Base-by-base conservation (phyloP, 1,284 basidiomycete species). In the Sparassis latifolia region DNA sequence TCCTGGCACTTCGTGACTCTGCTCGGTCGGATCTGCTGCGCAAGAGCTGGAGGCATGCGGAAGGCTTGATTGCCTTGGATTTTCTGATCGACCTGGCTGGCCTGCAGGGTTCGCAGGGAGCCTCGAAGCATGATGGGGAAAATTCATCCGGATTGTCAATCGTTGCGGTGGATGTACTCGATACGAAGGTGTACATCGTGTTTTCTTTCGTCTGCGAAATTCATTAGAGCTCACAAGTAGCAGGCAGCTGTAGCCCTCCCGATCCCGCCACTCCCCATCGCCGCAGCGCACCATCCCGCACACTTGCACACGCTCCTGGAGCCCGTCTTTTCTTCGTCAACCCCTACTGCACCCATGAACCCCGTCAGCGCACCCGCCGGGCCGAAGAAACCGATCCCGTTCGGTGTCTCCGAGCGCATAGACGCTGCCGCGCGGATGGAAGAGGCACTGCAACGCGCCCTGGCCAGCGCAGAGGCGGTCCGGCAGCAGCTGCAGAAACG, bases 281-380 rank as follows among this genome's bases (percentile, higher is more conserved):
- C 75, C 33, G 76, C 76, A n/a, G 76, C 76, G 1, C 72, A 73
- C 53, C 75, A 78, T 51, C 75, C 73, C 6, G 56, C 65, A 4
- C 60, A 70, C 44, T 47, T 66, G 9, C 53, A 47, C n/a, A 44
- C 55, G 5, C 52, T 63, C 20, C 30, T 35, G 20, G 48, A 50
- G 1, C 55, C 57, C 46, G 53, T 60, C 41, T 58, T 58, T 41
- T 40, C 53, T 12, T 30, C 45, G 10, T 42, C 53, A 12, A 42
- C 44, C 3, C 30, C 32, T 31, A 10, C 32, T 27, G 30, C 44
- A 28, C 32, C 4, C 20, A 20, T 20, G 10, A 30, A 46, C 32
- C 29, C n/a, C 43, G 33, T 42, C 31, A 10, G 43, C 7, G 5
- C 31, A 31, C n/a, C 28, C 20, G 20, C 12, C 44, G 33, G 7